Conservation (phyloP, 306 rosid genomes). For the Styphnolobium japonicum region DNA sequence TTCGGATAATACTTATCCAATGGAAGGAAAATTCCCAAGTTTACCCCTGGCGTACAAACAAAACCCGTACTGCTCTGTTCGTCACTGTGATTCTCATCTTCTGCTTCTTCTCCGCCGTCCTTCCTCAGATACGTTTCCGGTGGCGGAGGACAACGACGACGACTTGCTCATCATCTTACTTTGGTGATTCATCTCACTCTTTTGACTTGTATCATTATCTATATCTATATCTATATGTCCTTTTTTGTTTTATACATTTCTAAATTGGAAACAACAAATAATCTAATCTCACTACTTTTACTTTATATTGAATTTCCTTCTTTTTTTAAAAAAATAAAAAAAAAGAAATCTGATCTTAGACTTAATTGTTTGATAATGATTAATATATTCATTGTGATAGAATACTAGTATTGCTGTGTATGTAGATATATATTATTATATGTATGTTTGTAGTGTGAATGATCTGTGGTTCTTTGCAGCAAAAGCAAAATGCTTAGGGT, state of each 20-base stretch:
- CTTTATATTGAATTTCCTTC: background rate
- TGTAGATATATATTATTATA: no score
- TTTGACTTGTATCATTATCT: background rate
- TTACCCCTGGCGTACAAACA: background rate
- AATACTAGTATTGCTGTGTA: no score
- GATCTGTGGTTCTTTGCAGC: slow-evolving; percentile 20
- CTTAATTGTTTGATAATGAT: background rate
- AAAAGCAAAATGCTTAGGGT: slow-evolving; percentile 63
- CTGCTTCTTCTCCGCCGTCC: no score
- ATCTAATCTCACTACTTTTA: no score
- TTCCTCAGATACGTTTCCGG: background rate
- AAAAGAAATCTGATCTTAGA: background rate
- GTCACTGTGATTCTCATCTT: background rate
- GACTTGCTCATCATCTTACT: background rate
- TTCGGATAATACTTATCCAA: no score
- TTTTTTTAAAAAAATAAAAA: no score
- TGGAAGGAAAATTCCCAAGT: background rate
- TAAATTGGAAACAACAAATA: no score
- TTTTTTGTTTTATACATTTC: background rate
- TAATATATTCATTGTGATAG: no score
- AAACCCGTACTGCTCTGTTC: background rate
- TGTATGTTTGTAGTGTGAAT: no score
- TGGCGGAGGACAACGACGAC: no score
- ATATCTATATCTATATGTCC: no score
- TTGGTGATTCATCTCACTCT: background rate